Evolutionary conservation across 2,329 filamentous ascomycete species (phyloP).

Genomic region (Simplicillium aogashimaense): DNA sequence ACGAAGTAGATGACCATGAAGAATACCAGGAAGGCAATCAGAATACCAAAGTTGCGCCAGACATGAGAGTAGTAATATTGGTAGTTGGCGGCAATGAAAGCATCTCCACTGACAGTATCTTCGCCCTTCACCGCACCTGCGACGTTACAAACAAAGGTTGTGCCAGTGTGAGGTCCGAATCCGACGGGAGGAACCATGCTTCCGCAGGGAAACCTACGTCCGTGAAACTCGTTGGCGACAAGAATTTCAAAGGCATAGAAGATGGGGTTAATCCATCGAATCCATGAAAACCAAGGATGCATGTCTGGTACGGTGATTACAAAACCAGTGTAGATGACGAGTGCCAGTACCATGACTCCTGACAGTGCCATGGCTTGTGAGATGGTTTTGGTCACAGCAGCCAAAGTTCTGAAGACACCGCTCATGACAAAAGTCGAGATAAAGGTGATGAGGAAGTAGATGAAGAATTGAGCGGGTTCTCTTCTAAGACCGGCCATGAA

Average conservation of each 20-base stretch:
- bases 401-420: slow-evolving; percentile 67
- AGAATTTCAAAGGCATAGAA: slow-evolving; percentile 66
- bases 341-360: slow-evolving; percentile 45
- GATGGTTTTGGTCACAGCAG: slow-evolving; percentile 56
- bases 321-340: slow-evolving; percentile 54
- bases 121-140: slow-evolving; percentile 45
- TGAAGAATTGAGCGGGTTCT: slow-evolving; percentile 60
- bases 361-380: slow-evolving; percentile 45
- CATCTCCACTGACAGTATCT: slow-evolving; percentile 47
- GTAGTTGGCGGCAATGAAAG: slow-evolving; percentile 47
- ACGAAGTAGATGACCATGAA: slow-evolving; percentile 56
- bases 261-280: slow-evolving; percentile 65
- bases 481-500: slow-evolving; percentile 45
- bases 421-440: slow-evolving; percentile 62
- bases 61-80: slow-evolving; percentile 46
- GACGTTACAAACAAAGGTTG: slow-evolving; percentile 41
- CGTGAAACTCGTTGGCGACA: slow-evolving; percentile 63
- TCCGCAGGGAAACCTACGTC: slow-evolving; percentile 46
- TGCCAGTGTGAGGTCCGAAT: slow-evolving; percentile 20
- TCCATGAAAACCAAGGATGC: slow-evolving; percentile 67
- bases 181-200: slow-evolving; percentile 35
- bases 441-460: slow-evolving; percentile 64
- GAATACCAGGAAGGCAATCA: slow-evolving; percentile 52
- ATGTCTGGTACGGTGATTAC: slow-evolving; percentile 42
- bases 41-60: slow-evolving; percentile 62